phyloP scores from a whole-genome alignment of 1,284 basidiomycete species.

The Hemileia vastatrix region DNA sequence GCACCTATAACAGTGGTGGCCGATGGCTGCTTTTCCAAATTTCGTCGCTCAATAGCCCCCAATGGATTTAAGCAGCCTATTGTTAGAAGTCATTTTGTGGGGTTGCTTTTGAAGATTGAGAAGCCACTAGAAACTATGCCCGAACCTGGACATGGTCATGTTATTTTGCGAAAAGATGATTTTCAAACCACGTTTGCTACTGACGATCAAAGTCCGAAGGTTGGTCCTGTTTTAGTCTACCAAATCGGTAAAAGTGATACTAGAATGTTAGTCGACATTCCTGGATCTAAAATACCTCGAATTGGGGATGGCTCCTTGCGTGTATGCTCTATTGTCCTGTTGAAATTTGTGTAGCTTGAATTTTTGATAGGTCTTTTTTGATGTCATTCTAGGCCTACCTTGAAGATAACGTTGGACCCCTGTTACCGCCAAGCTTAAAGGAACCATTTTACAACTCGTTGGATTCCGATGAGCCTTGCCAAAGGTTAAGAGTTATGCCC shows the following conservation, averaged over 20 bases:
- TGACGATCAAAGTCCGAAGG: neutral
- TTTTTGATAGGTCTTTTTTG: neutral
- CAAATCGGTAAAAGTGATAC: constrained; percentile 68
- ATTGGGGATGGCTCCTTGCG: constrained; percentile 52
- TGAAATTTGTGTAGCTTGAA: neutral
- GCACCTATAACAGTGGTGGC: constrained; percentile 79
- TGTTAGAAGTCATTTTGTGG: constrained; percentile 70
- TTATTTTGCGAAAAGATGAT: constrained; percentile 65
- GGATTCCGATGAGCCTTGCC: constrained; percentile 47
- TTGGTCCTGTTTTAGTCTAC: constrained; percentile 77
- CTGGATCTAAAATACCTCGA: constrained; percentile 64
- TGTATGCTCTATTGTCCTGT: constrained; percentile 17
- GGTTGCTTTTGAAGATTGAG: constrained; percentile 56
- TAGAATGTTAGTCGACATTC: constrained; percentile 85
- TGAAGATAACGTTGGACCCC: constrained; percentile 60
- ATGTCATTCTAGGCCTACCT: constrained; percentile 54
- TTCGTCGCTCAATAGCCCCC: constrained; percentile 32
- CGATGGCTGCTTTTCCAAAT: constrained; percentile 89
- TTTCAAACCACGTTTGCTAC: neutral
- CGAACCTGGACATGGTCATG: constrained; percentile 75
- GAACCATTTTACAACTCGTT: constrained; percentile 57
- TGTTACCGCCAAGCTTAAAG: constrained; percentile 64
- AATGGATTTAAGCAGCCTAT: constrained; percentile 48
- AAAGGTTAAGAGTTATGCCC: constrained; percentile 81
- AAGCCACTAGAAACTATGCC: constrained; percentile 58